Base-by-base conservation (phyloP, 2,329 filamentous ascomycete genomes). In the Ophiostoma perfectum region DNA sequence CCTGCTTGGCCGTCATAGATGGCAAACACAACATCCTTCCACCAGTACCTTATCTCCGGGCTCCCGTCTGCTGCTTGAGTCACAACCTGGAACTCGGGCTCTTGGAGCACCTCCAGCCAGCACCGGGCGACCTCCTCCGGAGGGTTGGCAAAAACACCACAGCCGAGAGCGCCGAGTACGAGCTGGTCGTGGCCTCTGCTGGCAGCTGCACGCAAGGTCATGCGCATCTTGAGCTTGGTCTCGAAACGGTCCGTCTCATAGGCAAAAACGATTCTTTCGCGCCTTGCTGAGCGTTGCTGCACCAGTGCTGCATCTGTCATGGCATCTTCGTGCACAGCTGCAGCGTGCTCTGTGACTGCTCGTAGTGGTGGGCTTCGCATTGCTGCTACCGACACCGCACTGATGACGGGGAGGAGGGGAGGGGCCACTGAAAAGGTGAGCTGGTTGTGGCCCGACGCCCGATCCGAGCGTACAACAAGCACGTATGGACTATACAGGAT, bases 101-200 rank as follows among this genome's bases (percentile, higher is more conserved):
- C 87, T 45, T 74, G 70, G 67, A 91, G 77, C 49, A 90, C 86
- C 73, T 87, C 83, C 41, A 80, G 75, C 82, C 88, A 92, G 72
- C 86, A 88, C 49, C 78, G 70, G 1, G 86, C 88, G 18, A 91
- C 84, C 70, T 87, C 85, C 44, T 79, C 77, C 0, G 81, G 80
- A 7, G 89, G 89, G 74, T 91, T 90, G 0, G 72, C 73, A 75
- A 90, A 91, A 0, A 84, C 87, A 4, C 89, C 89, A 73, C 89
- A 92, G 0, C 89, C 90, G 65, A 92, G 74, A 0, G 89, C 89
- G 0, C 89, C 89, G 1, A 92, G 79, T 4, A 92, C 85, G 5
- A 92, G 77, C 72, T 83, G 79, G 39, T 81, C 79, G 73, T 90
- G 87, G 1, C 80, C 80, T 39, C 83, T 79, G 3, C 74, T 75